A percentile compares a stretch with the other conserved stretches of the same genome.
Evolutionary conservation across 2,329 filamentous ascomycete species (phyloP).

Genomic region (Epichloe uncinata): DNA sequence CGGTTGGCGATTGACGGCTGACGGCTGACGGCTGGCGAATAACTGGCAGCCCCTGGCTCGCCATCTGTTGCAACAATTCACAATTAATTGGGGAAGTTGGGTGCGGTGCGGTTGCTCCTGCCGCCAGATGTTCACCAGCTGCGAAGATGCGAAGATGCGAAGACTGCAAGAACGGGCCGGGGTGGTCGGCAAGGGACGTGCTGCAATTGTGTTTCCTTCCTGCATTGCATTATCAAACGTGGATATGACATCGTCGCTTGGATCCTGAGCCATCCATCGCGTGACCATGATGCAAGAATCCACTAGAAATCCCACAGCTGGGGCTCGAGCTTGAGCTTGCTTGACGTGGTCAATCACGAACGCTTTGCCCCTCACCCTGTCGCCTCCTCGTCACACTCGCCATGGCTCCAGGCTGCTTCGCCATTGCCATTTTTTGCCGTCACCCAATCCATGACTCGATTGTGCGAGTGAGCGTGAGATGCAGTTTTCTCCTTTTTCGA

Average conservation of each 20-base stretch:
- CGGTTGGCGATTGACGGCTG: background rate
- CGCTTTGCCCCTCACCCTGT: background rate
- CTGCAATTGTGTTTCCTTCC: too few relatives aligned
- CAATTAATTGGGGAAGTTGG: too few relatives aligned
- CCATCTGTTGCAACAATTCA: too few relatives aligned
- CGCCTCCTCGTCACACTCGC: background rate
- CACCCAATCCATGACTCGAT: background rate
- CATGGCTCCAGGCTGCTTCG: background rate
- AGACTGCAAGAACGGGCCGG: background rate
- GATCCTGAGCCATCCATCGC: background rate
- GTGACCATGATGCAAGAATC: conserved; percentile 2
- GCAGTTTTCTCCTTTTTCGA: background rate
- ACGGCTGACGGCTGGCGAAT: background rate
- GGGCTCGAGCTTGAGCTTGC: background rate
- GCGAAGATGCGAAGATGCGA: background rate
- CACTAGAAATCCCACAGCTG: background rate
- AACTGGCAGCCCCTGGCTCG: background rate
- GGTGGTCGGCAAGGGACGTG: background rate
- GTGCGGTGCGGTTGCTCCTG: too few relatives aligned
- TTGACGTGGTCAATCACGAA: background rate
- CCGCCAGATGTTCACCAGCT: background rate
- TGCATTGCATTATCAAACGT: too few relatives aligned
- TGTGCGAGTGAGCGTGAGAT: background rate
- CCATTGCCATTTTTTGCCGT: background rate
- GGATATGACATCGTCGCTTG: background rate